A percentile compares a stretch with the other conserved stretches of the same genome.
phyloP scores from a whole-genome alignment of 805 yeast genomes.

The Pichia thaimueangensis region DNA sequence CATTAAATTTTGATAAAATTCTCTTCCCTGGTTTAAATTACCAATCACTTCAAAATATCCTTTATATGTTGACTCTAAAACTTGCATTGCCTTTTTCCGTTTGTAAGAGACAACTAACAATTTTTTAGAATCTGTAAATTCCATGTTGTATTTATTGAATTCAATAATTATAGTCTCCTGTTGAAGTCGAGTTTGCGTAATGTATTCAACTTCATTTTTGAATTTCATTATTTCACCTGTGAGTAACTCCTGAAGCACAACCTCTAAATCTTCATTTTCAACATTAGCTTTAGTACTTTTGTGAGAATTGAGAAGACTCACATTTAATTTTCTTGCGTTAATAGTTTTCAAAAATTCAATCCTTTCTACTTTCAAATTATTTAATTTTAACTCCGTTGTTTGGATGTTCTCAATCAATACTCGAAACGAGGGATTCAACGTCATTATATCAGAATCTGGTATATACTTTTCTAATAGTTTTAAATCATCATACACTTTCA shows the following conservation, averaged over 20 bases:
- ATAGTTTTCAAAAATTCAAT: constrained; percentile 35
- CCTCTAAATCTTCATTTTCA: constrained; percentile 33
- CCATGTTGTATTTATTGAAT: constrained; percentile 19
- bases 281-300: too few species aligned
- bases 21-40: constrained; percentile 61
- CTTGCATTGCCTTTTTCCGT: constrained; percentile 46
- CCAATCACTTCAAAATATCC: constrained; percentile 49
- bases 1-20: constrained; percentile 63
- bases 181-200: constrained; percentile 34
- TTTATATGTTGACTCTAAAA: constrained; percentile 42
- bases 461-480: constrained; percentile 30
- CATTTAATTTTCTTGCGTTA: too few species aligned
- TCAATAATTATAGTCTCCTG: constrained; percentile 30
- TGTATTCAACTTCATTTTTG: constrained; percentile 41
- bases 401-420: constrained; percentile 32
- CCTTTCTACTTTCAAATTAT: constrained; percentile 32
- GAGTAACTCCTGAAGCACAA: neutral
- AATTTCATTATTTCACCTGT: constrained; percentile 40
- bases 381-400: constrained; percentile 26
- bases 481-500: constrained; percentile 34
- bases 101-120: constrained; percentile 26
- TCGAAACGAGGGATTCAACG: constrained; percentile 30
- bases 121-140: constrained; percentile 33
- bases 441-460: constrained; percentile 35
- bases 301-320: too few species aligned